Percentiles rank a stretch among this genome's conserved stretches.
Evolutionary conservation across 2,329 filamentous ascomycete species (phyloP).

Genomic region (Conoideocrella luteorostrata): DNA sequence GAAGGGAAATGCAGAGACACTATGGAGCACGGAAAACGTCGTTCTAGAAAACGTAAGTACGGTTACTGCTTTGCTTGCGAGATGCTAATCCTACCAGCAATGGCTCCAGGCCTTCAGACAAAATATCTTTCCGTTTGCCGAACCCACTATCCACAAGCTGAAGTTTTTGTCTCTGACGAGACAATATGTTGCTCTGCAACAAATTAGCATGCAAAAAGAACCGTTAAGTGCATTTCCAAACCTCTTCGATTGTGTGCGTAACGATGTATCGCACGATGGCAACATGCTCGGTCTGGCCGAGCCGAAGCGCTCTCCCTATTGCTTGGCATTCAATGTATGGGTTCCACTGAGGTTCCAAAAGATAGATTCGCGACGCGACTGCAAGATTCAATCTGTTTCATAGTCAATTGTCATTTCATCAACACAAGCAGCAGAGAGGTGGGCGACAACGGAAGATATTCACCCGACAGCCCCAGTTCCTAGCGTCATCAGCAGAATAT

Average conservation of each 20-base stretch:
- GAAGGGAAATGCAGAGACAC: neutral
- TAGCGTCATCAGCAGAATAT: neutral
- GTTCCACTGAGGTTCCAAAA: neutral
- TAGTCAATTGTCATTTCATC: neutral
- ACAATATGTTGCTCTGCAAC: neutral
- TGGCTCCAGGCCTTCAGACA: neutral
- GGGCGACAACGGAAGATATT: neutral
- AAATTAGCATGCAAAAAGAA: neutral
- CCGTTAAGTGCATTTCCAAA: neutral
- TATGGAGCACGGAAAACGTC: neutral
- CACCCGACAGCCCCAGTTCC: neutral
- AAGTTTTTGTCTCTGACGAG: constrained; percentile 1
- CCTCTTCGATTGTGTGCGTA: neutral
- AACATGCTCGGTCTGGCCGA: neutral
- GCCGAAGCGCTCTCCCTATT: neutral
- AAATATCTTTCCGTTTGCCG: constrained; percentile 2
- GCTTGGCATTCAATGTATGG: neutral
- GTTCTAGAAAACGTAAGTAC: neutral
- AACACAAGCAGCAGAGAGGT: neutral
- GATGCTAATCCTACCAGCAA: neutral
- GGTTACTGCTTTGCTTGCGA: neutral
- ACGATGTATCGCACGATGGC: neutral
- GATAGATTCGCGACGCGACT: neutral
- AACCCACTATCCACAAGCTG: constrained; percentile 1
- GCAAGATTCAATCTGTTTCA: neutral